These are phyloP conservation scores for Eremothecium gossypii DNA, from an alignment of 1,139 yeast species.

Conservation along the genomic window DNA sequence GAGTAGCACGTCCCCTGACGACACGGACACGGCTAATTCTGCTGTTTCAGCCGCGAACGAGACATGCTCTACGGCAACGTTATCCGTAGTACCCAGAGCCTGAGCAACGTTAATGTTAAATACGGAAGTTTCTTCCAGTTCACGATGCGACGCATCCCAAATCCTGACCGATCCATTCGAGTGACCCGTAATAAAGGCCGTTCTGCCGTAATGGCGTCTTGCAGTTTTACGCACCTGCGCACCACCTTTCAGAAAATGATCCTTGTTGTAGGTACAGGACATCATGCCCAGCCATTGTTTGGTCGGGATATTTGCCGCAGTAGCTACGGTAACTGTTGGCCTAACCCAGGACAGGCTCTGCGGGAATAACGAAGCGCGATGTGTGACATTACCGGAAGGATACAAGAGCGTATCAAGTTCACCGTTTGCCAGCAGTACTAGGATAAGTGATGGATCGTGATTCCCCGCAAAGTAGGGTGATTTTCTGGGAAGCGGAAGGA, in stretches of 20 bases:
- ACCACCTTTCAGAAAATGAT: constrained; percentile 63
- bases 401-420: constrained; percentile 42
- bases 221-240: constrained; percentile 48
- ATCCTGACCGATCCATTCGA: constrained; percentile 68
- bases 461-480: constrained; percentile 65
- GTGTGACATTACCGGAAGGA: constrained; percentile 47
- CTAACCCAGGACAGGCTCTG: constrained; percentile 70
- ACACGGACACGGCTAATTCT: constrained; percentile 58
- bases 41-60: constrained; percentile 70
- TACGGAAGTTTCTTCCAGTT: constrained; percentile 52
- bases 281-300: constrained; percentile 68
- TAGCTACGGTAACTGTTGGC: constrained; percentile 55
- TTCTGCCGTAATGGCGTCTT: constrained; percentile 51
- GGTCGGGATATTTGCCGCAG: constrained; percentile 48
- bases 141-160: constrained; percentile 77
- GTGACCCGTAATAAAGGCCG: constrained; percentile 73
- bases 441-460: constrained; percentile 55
- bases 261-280: constrained; percentile 37
- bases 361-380: constrained; percentile 60
- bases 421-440: constrained; percentile 54
- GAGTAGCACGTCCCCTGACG: constrained; percentile 64
- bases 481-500: constrained; percentile 42
- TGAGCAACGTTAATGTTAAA: constrained; percentile 46
- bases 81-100: constrained; percentile 36
- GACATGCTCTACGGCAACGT: constrained; percentile 44